Base-by-base conservation (phyloP, 257 asterid genomes). In the Primulina tabacum region DNA sequence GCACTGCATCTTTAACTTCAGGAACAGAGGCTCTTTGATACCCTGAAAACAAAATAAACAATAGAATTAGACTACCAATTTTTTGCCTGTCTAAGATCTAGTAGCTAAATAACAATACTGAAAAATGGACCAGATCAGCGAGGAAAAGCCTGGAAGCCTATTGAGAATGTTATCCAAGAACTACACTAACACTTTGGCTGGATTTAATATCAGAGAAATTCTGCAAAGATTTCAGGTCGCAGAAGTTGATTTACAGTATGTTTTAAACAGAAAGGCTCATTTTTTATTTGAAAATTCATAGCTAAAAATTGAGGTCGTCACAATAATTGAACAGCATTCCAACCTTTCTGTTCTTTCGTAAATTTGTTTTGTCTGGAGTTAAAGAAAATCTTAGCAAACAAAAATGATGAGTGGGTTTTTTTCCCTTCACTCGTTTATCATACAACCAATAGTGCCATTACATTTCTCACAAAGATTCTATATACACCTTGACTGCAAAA, bases 1-100 rank as follows among this genome's bases (percentile, higher is more conserved):
- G 74, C 57, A 93, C 88, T 72, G 95, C 89, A 9, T 75, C 85
- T 65, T 83, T 82, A n/a, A 86, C 88, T 77, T 89, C 92, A 61
- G 83, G 69, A 67, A 85, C 77, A 7, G 87, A 73, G 61, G 97
- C 89, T 79, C 90, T 86, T 74, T 75, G 79, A 66, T 60, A 17
- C 60, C 94, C 99, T 90, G 82, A 66, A 62, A 29, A 65, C 18
- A 28, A 17, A 65, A 67, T 14, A 57, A 10, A 69, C 26, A 38
- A 68, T 34, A 14, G 4, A 68, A 64, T 66, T 16, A 67, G 43
- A 62, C 29, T 67, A 17, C 34, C 34, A 32, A 32, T 3, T 32
- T 32, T 35, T 2, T 62, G 40, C 50, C 8, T 5, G 52, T 40
- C 52, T 10, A 40, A 40, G 52, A 40, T 11, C 17, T 40, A 40